These are phyloP conservation scores for Bullera alba DNA, from an alignment of 768 basidiomycete genomes.

Conservation along the genomic window DNA sequence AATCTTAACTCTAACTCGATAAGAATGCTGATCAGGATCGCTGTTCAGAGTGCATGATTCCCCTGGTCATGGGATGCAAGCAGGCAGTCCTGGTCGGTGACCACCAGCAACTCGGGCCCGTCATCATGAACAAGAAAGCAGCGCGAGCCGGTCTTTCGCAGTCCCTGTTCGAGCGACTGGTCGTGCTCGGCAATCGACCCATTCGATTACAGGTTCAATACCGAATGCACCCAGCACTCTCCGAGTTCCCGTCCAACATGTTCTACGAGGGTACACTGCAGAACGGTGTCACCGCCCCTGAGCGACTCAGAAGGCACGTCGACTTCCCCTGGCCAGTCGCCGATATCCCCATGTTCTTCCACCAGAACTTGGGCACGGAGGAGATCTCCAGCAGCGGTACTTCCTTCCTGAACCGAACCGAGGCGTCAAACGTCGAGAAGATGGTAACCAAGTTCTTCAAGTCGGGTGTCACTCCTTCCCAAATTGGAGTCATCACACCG, in stretches of 20 bases:
- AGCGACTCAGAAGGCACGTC: slow-evolving; percentile 92
- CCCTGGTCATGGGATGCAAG: slow-evolving; percentile 93
- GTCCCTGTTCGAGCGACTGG: slow-evolving; percentile 94
- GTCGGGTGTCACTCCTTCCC: slow-evolving; percentile 86
- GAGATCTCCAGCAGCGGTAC: slow-evolving; percentile 98
- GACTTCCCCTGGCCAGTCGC: slow-evolving; percentile 98
- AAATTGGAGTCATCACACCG: slow-evolving; percentile 97
- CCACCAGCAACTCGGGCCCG: slow-evolving; percentile 92
- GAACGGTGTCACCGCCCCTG: slow-evolving; percentile 98
- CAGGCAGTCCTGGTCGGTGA: slow-evolving; percentile 97
- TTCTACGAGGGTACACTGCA: slow-evolving; percentile 98
- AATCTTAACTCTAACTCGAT: slow-evolving; percentile 19
- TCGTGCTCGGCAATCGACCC: slow-evolving; percentile 87
- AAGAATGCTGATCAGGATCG: not conserved
- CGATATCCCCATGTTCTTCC: slow-evolving; percentile 99
- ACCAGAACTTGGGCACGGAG: slow-evolving; percentile 97
- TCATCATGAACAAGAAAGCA: slow-evolving; percentile 99
- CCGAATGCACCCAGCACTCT: slow-evolving; percentile 98
- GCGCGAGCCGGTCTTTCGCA: slow-evolving; percentile 97
- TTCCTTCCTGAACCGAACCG: slow-evolving; percentile 95
- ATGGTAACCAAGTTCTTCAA: slow-evolving; percentile 99
- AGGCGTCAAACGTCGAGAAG: slow-evolving; percentile 98
- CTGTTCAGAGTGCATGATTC: slow-evolving; percentile 91
- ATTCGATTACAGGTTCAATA: slow-evolving; percentile 99
- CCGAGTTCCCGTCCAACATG: slow-evolving; percentile 99